Evolutionary conservation across 2,329 filamentous ascomycete genomes (phyloP), one percentile per base, ranked within the genome.

Genomic region (Stylonectria norvegica): DNA sequence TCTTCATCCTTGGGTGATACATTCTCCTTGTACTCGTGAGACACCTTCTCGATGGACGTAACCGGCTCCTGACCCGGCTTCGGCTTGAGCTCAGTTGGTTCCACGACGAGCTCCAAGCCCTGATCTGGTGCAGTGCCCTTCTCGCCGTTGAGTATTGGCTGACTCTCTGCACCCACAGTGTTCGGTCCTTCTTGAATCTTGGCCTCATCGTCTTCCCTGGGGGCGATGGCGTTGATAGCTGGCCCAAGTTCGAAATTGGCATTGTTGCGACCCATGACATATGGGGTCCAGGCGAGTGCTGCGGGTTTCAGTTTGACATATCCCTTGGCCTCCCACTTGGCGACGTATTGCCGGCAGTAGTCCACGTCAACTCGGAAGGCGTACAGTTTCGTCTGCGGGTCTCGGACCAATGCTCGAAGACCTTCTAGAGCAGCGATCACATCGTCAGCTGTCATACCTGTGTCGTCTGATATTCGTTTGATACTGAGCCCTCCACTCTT

Each of bases 391-490:
- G 91, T 95, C 40, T 88, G 75, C 2, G 91, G 89, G 62, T 98
- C 93, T 43, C 89, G 81, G 12, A 96, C 87, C 17, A 98, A 76
- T 39, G 89, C 91, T 29, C 91, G 83, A 9, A 98, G 70, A 1
- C 88, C 89, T 67, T 98, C 93, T 3, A 98, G 73, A 0, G 88
- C 91, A 10, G 93, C 94, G 10, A 98, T 86, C 44, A 97, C 90
- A 64, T 98, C 93, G 65, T 98, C 93, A 1, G 91, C 78, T 1
- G 93, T 97, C 81, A 98, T 89, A 9, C 93, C 93, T 0, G 91
- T 97, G 44, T 89, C 83, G 50, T 91, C 83, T 0, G 91, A 95
- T 48, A 94, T 88, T 20, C 79, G 71, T 48, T 75, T 75, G 53
- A 83, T 73, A 47, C 79, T 83, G 14, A 83, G 64, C 2, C 76